Evolutionary conservation across 768 basidiomycete species (phyloP), one percentile per base, ranked within the genome.

Genomic region (Lactarius akahatsu): DNA sequence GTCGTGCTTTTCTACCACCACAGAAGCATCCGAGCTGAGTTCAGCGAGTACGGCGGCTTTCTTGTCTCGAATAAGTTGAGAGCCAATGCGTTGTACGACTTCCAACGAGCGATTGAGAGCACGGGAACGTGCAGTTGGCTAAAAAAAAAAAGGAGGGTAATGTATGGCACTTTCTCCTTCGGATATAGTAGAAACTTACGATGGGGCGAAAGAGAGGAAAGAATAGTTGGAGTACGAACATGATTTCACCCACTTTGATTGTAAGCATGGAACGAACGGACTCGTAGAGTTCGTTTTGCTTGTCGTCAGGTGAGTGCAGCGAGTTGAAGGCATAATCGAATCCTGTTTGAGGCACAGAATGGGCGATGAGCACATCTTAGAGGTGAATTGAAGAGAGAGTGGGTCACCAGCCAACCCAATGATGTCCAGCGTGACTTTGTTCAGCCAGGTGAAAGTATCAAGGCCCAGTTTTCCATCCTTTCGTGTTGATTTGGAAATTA

Each of bases 41-140:
- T 63, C 70, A 28, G 64, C 63, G 20, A 71, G 55, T 11, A 77
- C 69, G 10, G 74, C 75, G 10, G 68, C 73, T 72, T 87, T 87
- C 70, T 85, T 88, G 10, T 83, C 78, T 8, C 68, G 64, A 23
- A 87, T 66, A 7, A 89, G 76, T 41, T 83, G 75, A 18, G 71
- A 72, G 5, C 85, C 87, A 57, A 89, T 83, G 13, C 80, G 77
- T 20, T 70, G 64, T 78, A 87, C 86, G 0, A 78, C 82, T 1
- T 64, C 70, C 38, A 76, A 74, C 6, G 83, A 80, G 7, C 62
- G 65, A 32, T 61, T 59, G 32, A 74, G 64, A 38, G 41, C 62
- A n/a, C 73, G 72, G 11, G 41, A 41, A 20, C 65, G 63, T 26
- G 50, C 40, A 11, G 66, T 76, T 18, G 72, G 73, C 78, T 78